phyloP scores from a whole-genome alignment of 2,329 filamentous ascomycete species.

The Nannizzia gypsea region DNA sequence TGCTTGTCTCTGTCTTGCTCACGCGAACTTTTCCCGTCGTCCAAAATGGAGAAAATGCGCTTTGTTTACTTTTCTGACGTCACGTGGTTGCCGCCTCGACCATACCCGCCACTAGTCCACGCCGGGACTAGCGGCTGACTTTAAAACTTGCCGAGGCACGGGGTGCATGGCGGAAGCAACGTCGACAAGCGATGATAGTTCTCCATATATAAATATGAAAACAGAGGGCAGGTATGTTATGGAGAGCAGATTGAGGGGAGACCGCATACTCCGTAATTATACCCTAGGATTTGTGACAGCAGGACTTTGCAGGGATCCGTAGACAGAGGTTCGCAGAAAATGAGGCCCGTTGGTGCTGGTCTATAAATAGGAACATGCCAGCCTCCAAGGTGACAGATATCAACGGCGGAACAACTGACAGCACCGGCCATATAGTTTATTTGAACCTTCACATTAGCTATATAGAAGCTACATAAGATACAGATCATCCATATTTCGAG shows the following conservation, averaged over 20 bases:
- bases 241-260: background rate
- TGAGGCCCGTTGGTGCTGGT: background rate
- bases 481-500: no score
- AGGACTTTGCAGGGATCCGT: background rate
- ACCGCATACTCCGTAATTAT: no score
- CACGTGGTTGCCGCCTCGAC: background rate
- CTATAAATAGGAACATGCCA: background rate
- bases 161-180: background rate
- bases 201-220: background rate
- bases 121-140: background rate
- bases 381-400: no score
- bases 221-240: background rate
- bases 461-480: no score
- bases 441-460: no score
- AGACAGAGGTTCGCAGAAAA: background rate
- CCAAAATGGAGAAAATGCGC: background rate
- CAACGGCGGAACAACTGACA: no score
- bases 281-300: background rate
- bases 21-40: background rate
- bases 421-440: no score
- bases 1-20: background rate
- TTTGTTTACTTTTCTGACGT: constrained; percentile 2
- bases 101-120: background rate
- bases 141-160: background rate
- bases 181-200: background rate